A percentile compares a stretch with the other conserved stretches of the same genome.
These are phyloP conservation scores for Trichoderma endophyticum DNA, from an alignment of 2,329 filamentous ascomycete genomes.

Conservation along the genomic window DNA sequence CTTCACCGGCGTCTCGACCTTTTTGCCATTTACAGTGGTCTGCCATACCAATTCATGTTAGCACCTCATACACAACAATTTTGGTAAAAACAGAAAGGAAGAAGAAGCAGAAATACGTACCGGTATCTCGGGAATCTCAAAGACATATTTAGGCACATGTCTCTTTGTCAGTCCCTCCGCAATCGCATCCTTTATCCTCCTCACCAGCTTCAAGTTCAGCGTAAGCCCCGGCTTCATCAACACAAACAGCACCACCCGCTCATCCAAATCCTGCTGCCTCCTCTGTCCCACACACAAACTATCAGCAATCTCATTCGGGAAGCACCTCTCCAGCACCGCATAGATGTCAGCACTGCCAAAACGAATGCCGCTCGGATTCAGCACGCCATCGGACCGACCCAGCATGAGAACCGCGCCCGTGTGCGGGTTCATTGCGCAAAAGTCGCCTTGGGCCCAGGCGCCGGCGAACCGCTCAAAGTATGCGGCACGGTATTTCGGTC, in stretches of 20 bases:
- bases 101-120: too few species aligned
- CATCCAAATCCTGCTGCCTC: constrained; percentile 53
- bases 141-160: constrained; percentile 75
- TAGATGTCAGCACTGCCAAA: constrained; percentile 83
- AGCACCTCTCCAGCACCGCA: constrained; percentile 64
- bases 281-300: constrained; percentile 79
- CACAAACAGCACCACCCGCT: constrained; percentile 54
- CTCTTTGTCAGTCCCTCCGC: constrained; percentile 63
- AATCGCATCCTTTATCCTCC: constrained; percentile 62
- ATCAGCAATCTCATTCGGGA: constrained; percentile 62
- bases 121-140: constrained; percentile 77
- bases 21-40: constrained; percentile 81
- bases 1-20: constrained; percentile 81
- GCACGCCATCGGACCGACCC: constrained; percentile 71
- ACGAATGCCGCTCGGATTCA: constrained; percentile 75
- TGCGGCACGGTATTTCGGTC: constrained; percentile 56
- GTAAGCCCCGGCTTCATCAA: constrained; percentile 54
- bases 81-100: background rate
- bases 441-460: constrained; percentile 83
- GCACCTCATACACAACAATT: background rate
- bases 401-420: constrained; percentile 66
- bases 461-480: constrained; percentile 62
- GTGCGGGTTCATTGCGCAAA: constrained; percentile 65
- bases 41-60: constrained; percentile 33
- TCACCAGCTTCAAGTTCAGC: constrained; percentile 55